Base-by-base conservation (phyloP, 2,329 filamentous ascomycete genomes). In the Hypoxylon sp. region DNA sequence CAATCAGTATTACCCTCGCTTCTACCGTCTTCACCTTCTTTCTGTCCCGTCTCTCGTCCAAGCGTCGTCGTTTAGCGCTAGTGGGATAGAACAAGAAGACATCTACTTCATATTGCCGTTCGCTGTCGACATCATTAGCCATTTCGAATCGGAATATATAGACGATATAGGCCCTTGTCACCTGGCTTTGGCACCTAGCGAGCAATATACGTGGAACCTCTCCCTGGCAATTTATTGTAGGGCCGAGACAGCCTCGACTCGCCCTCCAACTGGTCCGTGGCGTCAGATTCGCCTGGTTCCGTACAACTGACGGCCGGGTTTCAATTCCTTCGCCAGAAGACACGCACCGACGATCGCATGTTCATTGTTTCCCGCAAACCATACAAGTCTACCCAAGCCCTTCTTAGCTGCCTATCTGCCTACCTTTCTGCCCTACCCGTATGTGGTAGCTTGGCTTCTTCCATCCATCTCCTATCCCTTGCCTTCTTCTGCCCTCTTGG, bases 131-230 rank as follows among this genome's bases (percentile, higher is more conserved):
- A 31, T 11, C 46, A 42, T 35, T 48, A 57, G 1, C 55, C 25
- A 57, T 50, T 30, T 51, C 31, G 22, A 53, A 53, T 42, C 46
- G 4, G n/a, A 42, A 40, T 20, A 17, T 42, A 46, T 51, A 30
- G n/a, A n/a, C 31, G 44, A 20, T 42, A 42, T 22, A 37, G 44
- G 20, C 40, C 25, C 6, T 57, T 30, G 25, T 37, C 17, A 44
- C n/a, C 35, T 33, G 33, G 14, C 33, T 53, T 33, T 4, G n/a
- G 30, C 33, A 31, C 42, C 17, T 27, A 17, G 14, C 37, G 44
- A 60, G 31, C 22, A 42, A 51, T 51, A 51, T 50, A 60, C 57
- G 33, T 60, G 57, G 46, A 17, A 42, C 46, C 20, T 35, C 57
- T 51, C 25, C 44, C 33, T 42, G 27, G 10, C n/a, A 7, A 17